phyloP scores from a whole-genome alignment of 208 protist genomes.

The Herpetomonas tarakana region DNA sequence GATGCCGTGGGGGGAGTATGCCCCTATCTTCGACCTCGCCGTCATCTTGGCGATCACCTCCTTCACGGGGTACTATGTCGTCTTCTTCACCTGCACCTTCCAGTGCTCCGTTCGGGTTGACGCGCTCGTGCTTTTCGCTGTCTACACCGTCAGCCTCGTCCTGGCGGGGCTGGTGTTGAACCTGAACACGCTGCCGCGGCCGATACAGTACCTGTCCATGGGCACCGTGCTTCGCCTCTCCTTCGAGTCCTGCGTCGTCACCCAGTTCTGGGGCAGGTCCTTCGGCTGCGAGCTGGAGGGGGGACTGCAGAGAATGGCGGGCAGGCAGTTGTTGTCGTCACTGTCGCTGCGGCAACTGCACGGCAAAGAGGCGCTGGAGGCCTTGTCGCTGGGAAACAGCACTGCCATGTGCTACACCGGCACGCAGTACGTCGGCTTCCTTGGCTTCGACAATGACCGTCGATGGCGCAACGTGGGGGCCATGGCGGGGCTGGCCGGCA shows the following conservation, averaged over 20 bases:
- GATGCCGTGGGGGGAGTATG: slow-evolving; percentile 45
- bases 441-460: slow-evolving; percentile 35
- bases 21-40: slow-evolving; percentile 44
- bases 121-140: slow-evolving; percentile 37
- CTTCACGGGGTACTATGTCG: slow-evolving; percentile 40
- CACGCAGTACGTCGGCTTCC: slow-evolving; percentile 40
- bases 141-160: slow-evolving; percentile 57
- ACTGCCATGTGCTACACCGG: slow-evolving; percentile 46
- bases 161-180: slow-evolving; percentile 64
- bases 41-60: slow-evolving; percentile 50
- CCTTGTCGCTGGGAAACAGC: not conserved
- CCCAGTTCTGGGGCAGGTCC: slow-evolving; percentile 34
- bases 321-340: too few relatives aligned
- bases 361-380: not conserved
- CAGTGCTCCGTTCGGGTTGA: slow-evolving; percentile 21
- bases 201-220: slow-evolving; percentile 36
- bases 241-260: slow-evolving; percentile 55
- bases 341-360: not conserved
- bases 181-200: slow-evolving; percentile 39
- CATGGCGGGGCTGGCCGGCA: slow-evolving; percentile 25
- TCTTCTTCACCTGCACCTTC: slow-evolving; percentile 45
- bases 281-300: slow-evolving; percentile 38
- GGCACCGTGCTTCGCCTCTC: slow-evolving; percentile 43
- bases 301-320: too few relatives aligned
- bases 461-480: slow-evolving; percentile 47